Percentiles rank a stretch among this genome's conserved stretches.
These are phyloP conservation scores for Ogataea paraovalis DNA, from an alignment of 805 yeast genomes.

Conservation along the genomic window DNA sequence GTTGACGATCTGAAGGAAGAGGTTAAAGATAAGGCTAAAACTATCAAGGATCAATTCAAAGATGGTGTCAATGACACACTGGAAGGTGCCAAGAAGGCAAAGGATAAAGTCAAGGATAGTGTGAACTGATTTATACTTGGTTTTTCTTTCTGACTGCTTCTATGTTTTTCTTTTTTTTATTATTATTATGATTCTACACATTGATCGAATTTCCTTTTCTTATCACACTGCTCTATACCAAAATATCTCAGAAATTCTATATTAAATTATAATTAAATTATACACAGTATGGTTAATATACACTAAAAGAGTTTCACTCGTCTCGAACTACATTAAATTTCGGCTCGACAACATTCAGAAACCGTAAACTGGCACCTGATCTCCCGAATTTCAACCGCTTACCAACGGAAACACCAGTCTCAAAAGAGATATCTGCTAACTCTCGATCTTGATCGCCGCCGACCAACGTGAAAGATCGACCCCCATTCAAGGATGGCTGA, in stretches of 20 bases:
- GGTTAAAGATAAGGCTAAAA: conserved; percentile 11
- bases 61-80: background rate
- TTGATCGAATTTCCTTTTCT: too few relatives aligned
- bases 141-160: background rate
- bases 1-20: conserved; percentile 4
- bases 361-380: conserved; percentile 75
- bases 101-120: background rate
- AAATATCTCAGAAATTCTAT: too few relatives aligned
- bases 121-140: background rate
- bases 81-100: background rate
- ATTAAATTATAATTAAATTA: too few relatives aligned
- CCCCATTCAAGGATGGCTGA: conserved; percentile 20
- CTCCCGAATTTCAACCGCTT: conserved; percentile 32
- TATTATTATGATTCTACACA: too few relatives aligned
- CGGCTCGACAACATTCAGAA: conserved; percentile 22
- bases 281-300: background rate
- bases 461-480: background rate
- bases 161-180: too few relatives aligned
- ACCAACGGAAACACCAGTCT: conserved; percentile 19
- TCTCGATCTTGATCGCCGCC: too few relatives aligned
- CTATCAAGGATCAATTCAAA: background rate
- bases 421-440: background rate
- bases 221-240: too few relatives aligned
- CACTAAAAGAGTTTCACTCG: conserved; percentile 1
- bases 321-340: conserved; percentile 16